Evolutionary conservation across 2,329 filamentous ascomycete genomes (phyloP), one percentile per base, ranked within the genome.

Genomic region (Falciphora oryzae): DNA sequence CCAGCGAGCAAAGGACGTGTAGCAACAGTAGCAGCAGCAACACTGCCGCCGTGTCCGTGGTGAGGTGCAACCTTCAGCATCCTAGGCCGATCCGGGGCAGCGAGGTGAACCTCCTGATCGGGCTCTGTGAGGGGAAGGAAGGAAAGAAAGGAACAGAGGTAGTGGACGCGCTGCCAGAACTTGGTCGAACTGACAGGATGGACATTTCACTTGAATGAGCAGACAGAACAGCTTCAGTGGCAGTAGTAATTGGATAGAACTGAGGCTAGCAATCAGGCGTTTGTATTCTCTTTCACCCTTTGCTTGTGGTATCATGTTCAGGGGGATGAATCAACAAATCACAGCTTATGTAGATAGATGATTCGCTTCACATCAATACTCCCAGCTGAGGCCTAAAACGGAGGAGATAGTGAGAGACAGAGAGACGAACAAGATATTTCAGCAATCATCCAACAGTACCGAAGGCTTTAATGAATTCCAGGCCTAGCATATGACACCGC

Each of bases 51-150:
- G 63, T 59, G 28, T 38, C 57, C 35, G 63, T 60, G 57, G 32
- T 50, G 35, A 14, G 7, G 57, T 73, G 72, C 57, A 65, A 66
- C 16, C 65, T 75, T 57, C 63, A 67, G 64, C 74, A 75, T 64
- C 74, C 72, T 6, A 66, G 67, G 57, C 73, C 73, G 10, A 65
- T 71, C 35, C 68, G 70, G 53, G 69, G 68, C 27, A 62, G 72
- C n/a, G 70, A 73, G 35, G 27, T 73, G 63, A 63, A 65, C 22
- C 69, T 31, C 18, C 29, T 64, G 61, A 59, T 61, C 44, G 59
- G 60, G n/a, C 61, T 61, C 60, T 67, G 64, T 64, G 44, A 64
- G 63, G 63, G 57, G 27, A 63, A 64, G 57, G 27, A 63, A 64
- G 14, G 44, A 62, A 4, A 53, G 10, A 10, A 53, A 53, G 44